Conservation (phyloP, 768 basidiomycete genomes). For the Tubosaeta sp. region DNA sequence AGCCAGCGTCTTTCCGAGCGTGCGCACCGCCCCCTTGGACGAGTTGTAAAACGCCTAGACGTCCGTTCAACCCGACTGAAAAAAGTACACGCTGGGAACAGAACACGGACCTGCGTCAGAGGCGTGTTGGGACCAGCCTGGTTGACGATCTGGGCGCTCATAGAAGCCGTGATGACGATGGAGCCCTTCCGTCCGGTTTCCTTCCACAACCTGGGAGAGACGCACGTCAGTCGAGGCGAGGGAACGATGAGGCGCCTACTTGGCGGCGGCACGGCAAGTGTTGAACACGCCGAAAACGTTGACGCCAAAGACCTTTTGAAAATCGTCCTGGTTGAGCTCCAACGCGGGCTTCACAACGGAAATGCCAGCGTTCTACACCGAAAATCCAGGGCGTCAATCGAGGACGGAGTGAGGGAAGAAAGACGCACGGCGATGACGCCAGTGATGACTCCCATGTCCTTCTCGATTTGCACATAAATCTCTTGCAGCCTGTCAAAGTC, state of each 20-base stretch:
- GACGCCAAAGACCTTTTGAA: conserved; percentile 48
- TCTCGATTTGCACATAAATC: conserved; percentile 45
- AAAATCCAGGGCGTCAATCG: neutral
- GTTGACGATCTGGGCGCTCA: conserved; percentile 67
- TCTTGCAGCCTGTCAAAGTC: conserved; percentile 40
- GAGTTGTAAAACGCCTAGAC: conserved; percentile 55
- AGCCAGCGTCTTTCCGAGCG: conserved; percentile 57
- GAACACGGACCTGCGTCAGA: conserved; percentile 43
- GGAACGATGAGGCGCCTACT: conserved; percentile 33
- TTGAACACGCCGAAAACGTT: conserved; percentile 71
- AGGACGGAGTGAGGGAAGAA: neutral
- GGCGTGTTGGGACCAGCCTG: conserved; percentile 41
- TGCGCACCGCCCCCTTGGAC: conserved; percentile 65
- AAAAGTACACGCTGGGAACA: no score
- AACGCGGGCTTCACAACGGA: conserved; percentile 60
- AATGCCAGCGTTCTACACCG: conserved; percentile 52
- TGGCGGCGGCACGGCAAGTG: conserved; percentile 54
- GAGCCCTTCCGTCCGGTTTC: conserved; percentile 37
- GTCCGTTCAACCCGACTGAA: no score
- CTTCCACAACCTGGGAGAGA: conserved; percentile 42
- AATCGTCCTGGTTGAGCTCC: conserved; percentile 53
- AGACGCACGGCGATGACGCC: conserved; percentile 53
- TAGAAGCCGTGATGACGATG: conserved; percentile 62
- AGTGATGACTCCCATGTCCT: conserved; percentile 41
- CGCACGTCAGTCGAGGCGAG: neutral